Conservation (phyloP, 2,329 filamentous ascomycete genomes). For the Fusarium sarcochroum region DNA sequence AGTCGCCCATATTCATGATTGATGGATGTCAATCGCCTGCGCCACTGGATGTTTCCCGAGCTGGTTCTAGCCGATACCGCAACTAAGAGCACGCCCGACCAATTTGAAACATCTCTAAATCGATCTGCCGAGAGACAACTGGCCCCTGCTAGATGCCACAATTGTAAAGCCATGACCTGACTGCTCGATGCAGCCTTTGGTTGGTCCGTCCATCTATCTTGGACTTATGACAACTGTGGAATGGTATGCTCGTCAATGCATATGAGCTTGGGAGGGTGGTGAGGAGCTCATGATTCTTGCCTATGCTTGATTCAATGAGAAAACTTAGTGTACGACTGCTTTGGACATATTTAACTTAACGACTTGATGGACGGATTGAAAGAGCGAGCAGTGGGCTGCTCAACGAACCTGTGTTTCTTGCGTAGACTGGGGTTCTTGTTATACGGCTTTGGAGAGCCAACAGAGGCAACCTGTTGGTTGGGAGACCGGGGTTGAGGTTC, state of each 20-base stretch:
- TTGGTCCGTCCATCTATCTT: not conserved
- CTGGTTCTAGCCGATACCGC: not conserved
- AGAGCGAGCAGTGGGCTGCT: slow-evolving; percentile 45
- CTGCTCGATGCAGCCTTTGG: slow-evolving; percentile 11
- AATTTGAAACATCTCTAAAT: slow-evolving; percentile 23
- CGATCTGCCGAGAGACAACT: slow-evolving; percentile 7
- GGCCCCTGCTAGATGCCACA: not conserved
- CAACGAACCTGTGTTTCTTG: slow-evolving; percentile 33
- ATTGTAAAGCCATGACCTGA: not conserved
- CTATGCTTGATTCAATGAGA: not conserved
- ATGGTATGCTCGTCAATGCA: not conserved
- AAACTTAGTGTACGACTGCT: slow-evolving; percentile 32
- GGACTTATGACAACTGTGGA: not conserved
- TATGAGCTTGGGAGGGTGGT: slow-evolving; percentile 8
- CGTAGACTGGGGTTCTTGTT: slow-evolving; percentile 45
- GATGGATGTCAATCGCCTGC: not conserved
- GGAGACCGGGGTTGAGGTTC: slow-evolving; percentile 14
- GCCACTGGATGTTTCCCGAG: not conserved
- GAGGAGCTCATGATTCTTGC: not conserved
- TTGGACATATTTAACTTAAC: slow-evolving; percentile 36
- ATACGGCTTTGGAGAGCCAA: slow-evolving; percentile 33
- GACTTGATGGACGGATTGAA: slow-evolving; percentile 37
- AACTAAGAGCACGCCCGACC: slow-evolving; percentile 9
- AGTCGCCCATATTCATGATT: slow-evolving; percentile 15
- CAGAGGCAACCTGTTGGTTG: slow-evolving; percentile 39